Conservation (phyloP, 2,329 filamentous ascomycete species). For the Orbilia blumenaviensis region DNA sequence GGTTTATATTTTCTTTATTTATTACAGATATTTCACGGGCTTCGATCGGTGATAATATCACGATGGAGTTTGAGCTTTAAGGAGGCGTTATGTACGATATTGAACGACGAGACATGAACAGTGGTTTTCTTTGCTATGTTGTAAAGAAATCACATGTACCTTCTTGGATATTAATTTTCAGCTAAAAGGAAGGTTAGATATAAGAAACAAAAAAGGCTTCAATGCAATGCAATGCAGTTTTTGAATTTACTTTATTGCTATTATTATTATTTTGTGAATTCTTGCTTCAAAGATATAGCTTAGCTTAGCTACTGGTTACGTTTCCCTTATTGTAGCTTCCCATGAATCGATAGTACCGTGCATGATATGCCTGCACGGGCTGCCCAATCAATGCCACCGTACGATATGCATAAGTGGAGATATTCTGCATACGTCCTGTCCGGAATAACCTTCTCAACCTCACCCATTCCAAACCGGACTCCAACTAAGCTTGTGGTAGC, state of each 20-base stretch:
- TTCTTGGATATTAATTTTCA: neutral
- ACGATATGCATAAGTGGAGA: no score
- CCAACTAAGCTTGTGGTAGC: slow-evolving; percentile 13
- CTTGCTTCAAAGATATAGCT: no score
- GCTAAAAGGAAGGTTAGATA: neutral
- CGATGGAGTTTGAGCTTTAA: no score
- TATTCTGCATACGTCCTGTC: slow-evolving; percentile 18
- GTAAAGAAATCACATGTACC: no score
- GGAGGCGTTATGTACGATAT: slow-evolving; percentile 42
- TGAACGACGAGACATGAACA: neutral
- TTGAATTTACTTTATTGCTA: no score
- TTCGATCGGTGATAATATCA: slow-evolving; percentile 14
- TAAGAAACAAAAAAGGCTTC: slow-evolving; percentile 8
- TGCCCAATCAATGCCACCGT: no score
- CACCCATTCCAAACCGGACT: neutral
- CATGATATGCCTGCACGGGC: slow-evolving; percentile 10
- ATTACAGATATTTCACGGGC: neutral
- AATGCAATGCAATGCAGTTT: no score
- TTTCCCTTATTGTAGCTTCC: no score
- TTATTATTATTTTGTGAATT: no score
- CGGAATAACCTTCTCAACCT: slow-evolving; percentile 1
- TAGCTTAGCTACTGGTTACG: no score
- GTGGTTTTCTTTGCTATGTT: no score
- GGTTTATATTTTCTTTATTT: no score
- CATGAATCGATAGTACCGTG: neutral